Conservation (phyloP, 352 stramenopile species). For the Pythium phragmitis region DNA sequence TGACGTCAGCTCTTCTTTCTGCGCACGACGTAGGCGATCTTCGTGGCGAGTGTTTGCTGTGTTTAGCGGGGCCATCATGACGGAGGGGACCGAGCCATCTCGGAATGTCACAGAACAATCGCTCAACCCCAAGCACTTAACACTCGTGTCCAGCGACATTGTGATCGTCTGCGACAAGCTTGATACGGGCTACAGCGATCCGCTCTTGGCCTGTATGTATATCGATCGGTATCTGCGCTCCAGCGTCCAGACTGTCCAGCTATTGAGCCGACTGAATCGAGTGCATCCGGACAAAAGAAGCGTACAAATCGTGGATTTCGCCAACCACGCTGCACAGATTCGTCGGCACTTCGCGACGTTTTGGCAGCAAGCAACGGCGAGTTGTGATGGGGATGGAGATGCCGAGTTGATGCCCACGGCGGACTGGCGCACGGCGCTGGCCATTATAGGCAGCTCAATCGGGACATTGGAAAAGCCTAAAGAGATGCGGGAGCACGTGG, state of each 20-base stretch:
- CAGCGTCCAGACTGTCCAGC: slow-evolving; percentile 68
- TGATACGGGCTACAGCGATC: slow-evolving; percentile 84
- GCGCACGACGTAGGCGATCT: neutral
- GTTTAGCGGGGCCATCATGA: slow-evolving; percentile 54
- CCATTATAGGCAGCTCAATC: neutral
- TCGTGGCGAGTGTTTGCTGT: slow-evolving; percentile 69
- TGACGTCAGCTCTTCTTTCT: neutral
- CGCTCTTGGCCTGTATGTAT: slow-evolving; percentile 72
- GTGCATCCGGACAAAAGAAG: slow-evolving; percentile 50
- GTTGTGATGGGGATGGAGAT: neutral
- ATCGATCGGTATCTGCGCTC: slow-evolving; percentile 76
- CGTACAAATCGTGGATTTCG: slow-evolving; percentile 66
- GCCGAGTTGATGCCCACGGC: neutral
- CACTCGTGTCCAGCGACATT: slow-evolving; percentile 59
- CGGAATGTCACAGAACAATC: slow-evolving; percentile 56
- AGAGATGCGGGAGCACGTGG: neutral
- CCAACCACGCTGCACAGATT: slow-evolving; percentile 72
- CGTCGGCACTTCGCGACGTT: slow-evolving; percentile 36
- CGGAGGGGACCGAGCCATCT: slow-evolving; percentile 13
- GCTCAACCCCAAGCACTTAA: slow-evolving; percentile 52
- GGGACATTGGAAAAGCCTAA: neutral
- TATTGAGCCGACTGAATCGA: slow-evolving; percentile 82
- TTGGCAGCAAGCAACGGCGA: slow-evolving; percentile 17
- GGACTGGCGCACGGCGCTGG: slow-evolving; percentile 12
- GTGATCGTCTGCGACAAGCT: slow-evolving; percentile 88